Conservation (phyloP, 768 basidiomycete genomes). For the Collybia mongolica region DNA sequence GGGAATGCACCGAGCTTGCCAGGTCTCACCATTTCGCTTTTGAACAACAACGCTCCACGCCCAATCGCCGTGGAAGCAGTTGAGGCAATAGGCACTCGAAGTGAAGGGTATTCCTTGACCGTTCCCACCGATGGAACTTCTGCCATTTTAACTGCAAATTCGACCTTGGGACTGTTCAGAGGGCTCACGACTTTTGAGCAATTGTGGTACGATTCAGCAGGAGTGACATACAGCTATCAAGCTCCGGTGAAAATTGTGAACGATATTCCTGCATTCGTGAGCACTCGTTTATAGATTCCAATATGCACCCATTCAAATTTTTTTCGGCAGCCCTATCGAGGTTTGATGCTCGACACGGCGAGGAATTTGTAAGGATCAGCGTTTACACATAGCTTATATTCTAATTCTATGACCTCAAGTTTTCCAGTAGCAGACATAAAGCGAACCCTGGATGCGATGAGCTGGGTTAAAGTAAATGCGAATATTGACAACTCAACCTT, state of each 20-base stretch:
- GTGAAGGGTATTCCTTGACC: conserved; percentile 59
- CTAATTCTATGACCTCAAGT: conserved; percentile 26
- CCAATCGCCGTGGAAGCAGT: conserved; percentile 55
- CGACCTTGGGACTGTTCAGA: conserved; percentile 65
- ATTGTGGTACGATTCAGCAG: conserved; percentile 56
- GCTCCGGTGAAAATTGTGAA: conserved; percentile 55
- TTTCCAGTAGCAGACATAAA: conserved; percentile 64
- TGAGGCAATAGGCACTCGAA: conserved; percentile 43
- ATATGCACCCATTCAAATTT: background rate
- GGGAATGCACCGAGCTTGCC: conserved; percentile 38
- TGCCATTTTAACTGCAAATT: conserved; percentile 59
- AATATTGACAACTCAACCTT: conserved; percentile 48
- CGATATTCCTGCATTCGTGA: conserved; percentile 66
- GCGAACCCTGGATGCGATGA: conserved; percentile 75
- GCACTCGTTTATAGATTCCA: conserved; percentile 17
- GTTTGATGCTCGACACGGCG: conserved; percentile 79
- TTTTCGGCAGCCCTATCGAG: conserved; percentile 60
- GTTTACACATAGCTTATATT: background rate
- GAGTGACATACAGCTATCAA: conserved; percentile 48
- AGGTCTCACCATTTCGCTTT: conserved; percentile 42
- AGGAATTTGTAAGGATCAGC: conserved; percentile 61
- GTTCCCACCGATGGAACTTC: conserved; percentile 52
- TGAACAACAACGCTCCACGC: conserved; percentile 23
- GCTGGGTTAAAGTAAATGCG: conserved; percentile 59
- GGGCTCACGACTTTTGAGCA: conserved; percentile 79